A percentile compares a stretch with the other conserved stretches of the same genome.
These are phyloP conservation scores for Phytophthora rubi DNA, from an alignment of 352 stramenopile species.

Conservation along the genomic window DNA sequence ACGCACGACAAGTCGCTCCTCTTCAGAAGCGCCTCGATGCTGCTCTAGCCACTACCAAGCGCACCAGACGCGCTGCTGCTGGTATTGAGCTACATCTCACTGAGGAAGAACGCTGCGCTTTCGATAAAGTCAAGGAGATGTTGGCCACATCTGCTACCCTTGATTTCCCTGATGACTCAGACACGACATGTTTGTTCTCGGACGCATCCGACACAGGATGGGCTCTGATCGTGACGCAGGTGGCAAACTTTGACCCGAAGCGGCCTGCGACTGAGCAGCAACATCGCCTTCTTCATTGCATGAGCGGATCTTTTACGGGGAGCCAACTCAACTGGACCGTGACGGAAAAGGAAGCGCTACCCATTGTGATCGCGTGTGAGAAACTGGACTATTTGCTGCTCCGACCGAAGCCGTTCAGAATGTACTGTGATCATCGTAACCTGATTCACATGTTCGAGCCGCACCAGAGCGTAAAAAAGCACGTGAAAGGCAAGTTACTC, in stretches of 20 bases:
- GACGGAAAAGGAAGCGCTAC: too few species aligned
- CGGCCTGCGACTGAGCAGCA: neutral
- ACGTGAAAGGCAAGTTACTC: too few species aligned
- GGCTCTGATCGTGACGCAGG: neutral
- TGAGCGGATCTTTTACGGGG: neutral
- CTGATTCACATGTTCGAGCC: too few species aligned
- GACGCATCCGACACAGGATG: constrained; percentile 8
- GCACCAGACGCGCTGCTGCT: neutral
- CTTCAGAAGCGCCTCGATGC: neutral
- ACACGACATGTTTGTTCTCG: constrained; percentile 1
- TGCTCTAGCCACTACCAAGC: neutral
- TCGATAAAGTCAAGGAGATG: constrained; percentile 10
- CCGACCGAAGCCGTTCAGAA: too few species aligned
- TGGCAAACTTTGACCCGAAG: neutral
- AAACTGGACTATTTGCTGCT: too few species aligned
- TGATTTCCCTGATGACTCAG: constrained; percentile 5
- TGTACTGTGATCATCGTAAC: too few species aligned
- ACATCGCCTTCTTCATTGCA: neutral
- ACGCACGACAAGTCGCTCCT: neutral
- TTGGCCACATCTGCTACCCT: neutral
- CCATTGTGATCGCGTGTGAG: too few species aligned
- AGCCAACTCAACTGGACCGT: neutral
- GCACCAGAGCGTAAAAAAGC: too few species aligned
- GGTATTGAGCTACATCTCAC: neutral
- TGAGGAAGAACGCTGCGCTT: neutral